phyloP scores from a whole-genome alignment of 164 flowering plant genomes.

The Cinnamomum micranthum region DNA sequence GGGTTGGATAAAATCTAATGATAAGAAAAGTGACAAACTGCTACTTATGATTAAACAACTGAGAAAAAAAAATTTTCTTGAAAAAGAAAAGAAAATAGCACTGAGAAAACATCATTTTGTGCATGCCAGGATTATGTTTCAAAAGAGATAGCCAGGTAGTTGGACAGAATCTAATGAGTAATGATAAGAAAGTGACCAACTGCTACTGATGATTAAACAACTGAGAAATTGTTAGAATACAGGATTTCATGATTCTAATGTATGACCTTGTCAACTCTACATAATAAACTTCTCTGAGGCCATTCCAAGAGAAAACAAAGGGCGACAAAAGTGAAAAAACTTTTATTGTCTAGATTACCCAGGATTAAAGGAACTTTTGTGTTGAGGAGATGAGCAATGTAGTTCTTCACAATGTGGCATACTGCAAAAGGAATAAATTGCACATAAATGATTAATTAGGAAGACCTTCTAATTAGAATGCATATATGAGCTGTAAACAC shows the following conservation, averaged over 20 bases:
- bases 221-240: too few species aligned
- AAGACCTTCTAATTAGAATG: neutral
- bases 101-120: too few species aligned
- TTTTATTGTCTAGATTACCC: conserved; percentile 36
- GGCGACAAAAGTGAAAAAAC: neutral
- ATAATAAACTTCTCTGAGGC: neutral
- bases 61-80: neutral
- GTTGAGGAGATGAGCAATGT: conserved; percentile 65
- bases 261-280: too few species aligned
- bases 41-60: too few species aligned
- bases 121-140: neutral
- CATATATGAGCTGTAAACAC: neutral
- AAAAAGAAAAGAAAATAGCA: neutral
- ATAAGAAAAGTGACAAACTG: too few species aligned
- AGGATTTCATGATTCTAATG: too few species aligned
- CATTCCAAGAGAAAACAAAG: neutral
- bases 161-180: too few species aligned
- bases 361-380: conserved; percentile 77
- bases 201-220: too few species aligned
- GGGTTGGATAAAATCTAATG: too few species aligned
- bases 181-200: too few species aligned
- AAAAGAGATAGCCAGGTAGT: neutral
- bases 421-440: conserved; percentile 44
- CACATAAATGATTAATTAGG: neutral
- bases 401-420: conserved; percentile 86